Conservation (phyloP, 441 rosid species). For the Gossypium lobatum region DNA sequence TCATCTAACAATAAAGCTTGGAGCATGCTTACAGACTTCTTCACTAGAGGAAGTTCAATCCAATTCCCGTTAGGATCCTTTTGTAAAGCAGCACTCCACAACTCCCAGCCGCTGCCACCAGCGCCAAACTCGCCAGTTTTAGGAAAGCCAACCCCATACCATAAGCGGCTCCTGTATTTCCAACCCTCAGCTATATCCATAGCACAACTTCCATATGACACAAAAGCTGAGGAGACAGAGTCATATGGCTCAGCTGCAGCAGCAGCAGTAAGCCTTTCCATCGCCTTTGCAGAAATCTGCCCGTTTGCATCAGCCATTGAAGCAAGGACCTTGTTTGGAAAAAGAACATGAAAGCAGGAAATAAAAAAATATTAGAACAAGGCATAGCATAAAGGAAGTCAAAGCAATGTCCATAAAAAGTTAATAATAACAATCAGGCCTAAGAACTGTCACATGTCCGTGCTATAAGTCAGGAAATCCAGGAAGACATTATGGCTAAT, state of each 20-base stretch:
- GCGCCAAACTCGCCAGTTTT: slow-evolving; percentile 55
- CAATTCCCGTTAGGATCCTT: slow-evolving; percentile 92
- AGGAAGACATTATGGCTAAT: background rate
- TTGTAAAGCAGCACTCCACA: slow-evolving; percentile 84
- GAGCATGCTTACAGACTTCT: slow-evolving; percentile 95
- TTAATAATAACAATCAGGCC: background rate
- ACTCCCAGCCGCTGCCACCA: slow-evolving; percentile 92
- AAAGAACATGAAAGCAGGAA: slow-evolving; percentile 11
- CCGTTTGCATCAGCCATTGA: slow-evolving; percentile 99
- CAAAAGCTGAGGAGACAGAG: slow-evolving; percentile 97
- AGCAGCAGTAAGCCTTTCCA: slow-evolving; percentile 98
- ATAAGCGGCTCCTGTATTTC: slow-evolving; percentile 95
- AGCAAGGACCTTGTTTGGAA: slow-evolving; percentile 65
- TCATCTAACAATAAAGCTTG: slow-evolving; percentile 94
- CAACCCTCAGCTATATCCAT: slow-evolving; percentile 95
- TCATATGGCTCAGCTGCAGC: slow-evolving; percentile 98
- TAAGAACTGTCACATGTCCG: background rate
- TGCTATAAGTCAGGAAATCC: background rate
- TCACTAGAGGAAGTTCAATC: slow-evolving; percentile 93
- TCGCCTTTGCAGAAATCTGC: slow-evolving; percentile 76
- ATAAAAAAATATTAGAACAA: slow-evolving; percentile 8
- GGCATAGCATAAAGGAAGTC: background rate
- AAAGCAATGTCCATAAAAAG: background rate
- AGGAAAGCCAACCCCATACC: slow-evolving; percentile 93
- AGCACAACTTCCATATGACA: slow-evolving; percentile 94